phyloP scores from a whole-genome alignment of 371 early-diverging fungal species.

The Zopfochytrium polystomum region DNA sequence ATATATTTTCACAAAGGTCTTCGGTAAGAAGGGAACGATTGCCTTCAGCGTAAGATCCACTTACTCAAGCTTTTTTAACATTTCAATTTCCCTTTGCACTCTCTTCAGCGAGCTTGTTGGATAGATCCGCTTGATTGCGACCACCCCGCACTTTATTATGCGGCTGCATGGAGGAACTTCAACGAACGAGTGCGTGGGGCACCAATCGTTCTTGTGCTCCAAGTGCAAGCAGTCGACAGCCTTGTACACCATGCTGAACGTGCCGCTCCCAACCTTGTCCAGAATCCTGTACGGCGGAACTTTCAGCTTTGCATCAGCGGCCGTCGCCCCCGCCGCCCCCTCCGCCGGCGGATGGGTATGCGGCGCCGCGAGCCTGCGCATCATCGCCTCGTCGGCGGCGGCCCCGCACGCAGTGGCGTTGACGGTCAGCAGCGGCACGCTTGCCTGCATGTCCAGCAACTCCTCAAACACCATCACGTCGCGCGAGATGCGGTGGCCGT shows the following conservation, averaged over 20 bases:
- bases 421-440: constrained; percentile 18
- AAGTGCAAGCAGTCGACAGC: constrained; percentile 76
- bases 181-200: constrained; percentile 10
- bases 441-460: constrained; percentile 33
- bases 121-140: constrained; percentile 93
- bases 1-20: too few species aligned
- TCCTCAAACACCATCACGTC: constrained; percentile 26
- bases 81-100: constrained; percentile 84
- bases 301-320: too few species aligned
- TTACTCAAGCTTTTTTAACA: constrained; percentile 72
- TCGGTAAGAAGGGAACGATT: too few species aligned
- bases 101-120: constrained; percentile 80
- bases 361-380: too few species aligned
- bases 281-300: constrained; percentile 56
- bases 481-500: constrained; percentile 4
- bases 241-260: constrained; percentile 95
- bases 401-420: too few species aligned
- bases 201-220: constrained; percentile 59
- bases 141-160: constrained; percentile 36
- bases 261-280: constrained; percentile 80
- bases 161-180: background rate
- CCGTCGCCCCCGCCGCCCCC: too few species aligned
- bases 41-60: too few species aligned
- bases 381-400: too few species aligned
- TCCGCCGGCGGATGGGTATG: too few species aligned